A percentile compares a stretch with the other conserved stretches of the same genome.
These are phyloP conservation scores for Colletotrichum salicis DNA, from an alignment of 2,329 filamentous ascomycete genomes.

Conservation along the genomic window DNA sequence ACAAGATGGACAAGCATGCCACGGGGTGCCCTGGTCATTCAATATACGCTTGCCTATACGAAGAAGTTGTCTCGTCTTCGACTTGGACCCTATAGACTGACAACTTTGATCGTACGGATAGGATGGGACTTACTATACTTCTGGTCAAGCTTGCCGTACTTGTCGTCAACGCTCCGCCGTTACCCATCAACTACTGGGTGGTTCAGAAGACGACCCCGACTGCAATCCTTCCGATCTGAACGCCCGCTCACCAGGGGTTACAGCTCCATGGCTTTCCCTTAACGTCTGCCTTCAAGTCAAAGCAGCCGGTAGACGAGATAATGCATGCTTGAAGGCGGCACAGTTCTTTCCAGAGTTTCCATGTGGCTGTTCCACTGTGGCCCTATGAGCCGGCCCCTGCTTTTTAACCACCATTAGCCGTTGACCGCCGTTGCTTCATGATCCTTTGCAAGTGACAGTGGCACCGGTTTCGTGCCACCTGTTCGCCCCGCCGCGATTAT, in stretches of 20 bases:
- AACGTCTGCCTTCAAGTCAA: conserved; percentile 16
- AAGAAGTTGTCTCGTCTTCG: not conserved
- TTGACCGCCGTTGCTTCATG: conserved; percentile 15
- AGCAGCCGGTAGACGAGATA: conserved; percentile 2
- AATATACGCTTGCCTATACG: not conserved
- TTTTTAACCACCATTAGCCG: conserved; percentile 5
- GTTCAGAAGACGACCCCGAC: not conserved
- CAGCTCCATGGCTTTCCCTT: not conserved
- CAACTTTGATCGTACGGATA: not conserved
- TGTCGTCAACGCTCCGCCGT: not conserved
- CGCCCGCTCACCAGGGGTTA: conserved; percentile 6
- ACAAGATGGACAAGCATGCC: not conserved
- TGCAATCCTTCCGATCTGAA: conserved; percentile 16
- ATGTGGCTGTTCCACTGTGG: conserved; percentile 9
- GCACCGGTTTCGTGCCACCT: not conserved
- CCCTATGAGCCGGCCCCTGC: conserved; percentile 4
- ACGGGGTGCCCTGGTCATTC: not conserved
- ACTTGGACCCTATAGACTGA: not conserved
- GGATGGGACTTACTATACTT: not conserved
- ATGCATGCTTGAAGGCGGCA: conserved; percentile 7
- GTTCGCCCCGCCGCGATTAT: not conserved
- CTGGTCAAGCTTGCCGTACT: not conserved
- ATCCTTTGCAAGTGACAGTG: conserved; percentile 20
- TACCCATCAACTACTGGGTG: not conserved
- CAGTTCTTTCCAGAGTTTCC: conserved; percentile 19